phyloP scores from a whole-genome alignment of 805 yeast species.

The Yarrowia alimentaria region DNA sequence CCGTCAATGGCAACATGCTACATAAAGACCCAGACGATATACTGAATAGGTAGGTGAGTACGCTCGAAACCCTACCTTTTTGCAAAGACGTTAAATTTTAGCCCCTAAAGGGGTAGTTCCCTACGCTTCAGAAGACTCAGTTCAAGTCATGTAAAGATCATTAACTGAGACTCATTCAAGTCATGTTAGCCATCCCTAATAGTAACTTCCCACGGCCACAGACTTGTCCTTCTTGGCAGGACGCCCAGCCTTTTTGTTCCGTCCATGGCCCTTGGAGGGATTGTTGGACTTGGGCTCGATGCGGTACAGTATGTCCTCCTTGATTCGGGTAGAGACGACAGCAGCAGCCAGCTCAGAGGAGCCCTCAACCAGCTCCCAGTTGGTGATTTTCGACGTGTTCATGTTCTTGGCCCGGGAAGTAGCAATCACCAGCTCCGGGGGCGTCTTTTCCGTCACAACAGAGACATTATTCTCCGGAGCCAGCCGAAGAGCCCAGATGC shows the following conservation, averaged over 20 bases:
- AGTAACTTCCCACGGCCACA: slow-evolving; percentile 7
- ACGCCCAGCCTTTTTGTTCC: slow-evolving; percentile 14
- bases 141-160: too few species aligned
- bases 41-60: too few species aligned
- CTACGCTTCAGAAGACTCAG: too few species aligned
- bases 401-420: slow-evolving; percentile 8
- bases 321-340: slow-evolving; percentile 4
- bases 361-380: not conserved
- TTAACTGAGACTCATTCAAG: too few species aligned
- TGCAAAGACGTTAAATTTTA: too few species aligned
- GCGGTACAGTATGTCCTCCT: slow-evolving; percentile 21
- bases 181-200: not conserved
- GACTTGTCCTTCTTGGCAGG: slow-evolving; percentile 25
- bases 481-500: slow-evolving; percentile 13
- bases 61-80: too few species aligned
- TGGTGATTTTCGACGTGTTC: slow-evolving; percentile 1
- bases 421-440: slow-evolving; percentile 11
- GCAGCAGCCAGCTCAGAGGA: not conserved
- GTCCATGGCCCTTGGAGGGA: too few species aligned
- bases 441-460: slow-evolving; percentile 12
- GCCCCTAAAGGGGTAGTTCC: too few species aligned
- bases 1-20: too few species aligned
- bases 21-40: too few species aligned
- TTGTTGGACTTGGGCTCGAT: slow-evolving; percentile 19
- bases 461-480: not conserved